Evolutionary conservation across 2,329 filamentous ascomycete genomes (phyloP), one percentile per base, ranked within the genome.

Genomic region (Thelonectria olida): DNA sequence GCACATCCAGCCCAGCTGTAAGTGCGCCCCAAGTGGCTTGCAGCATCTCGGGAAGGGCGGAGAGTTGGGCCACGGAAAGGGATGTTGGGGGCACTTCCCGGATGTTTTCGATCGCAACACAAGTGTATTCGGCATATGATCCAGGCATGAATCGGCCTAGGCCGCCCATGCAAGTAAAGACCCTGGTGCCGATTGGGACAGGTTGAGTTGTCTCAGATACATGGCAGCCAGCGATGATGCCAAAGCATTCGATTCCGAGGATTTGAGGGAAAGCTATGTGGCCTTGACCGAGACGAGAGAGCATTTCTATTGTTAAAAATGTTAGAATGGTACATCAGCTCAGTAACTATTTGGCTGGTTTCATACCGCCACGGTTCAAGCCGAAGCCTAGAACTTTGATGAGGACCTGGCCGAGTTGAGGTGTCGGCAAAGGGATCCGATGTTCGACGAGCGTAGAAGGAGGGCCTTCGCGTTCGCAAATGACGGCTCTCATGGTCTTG

Each of bases 161-260:
- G 4, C 54, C 54, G 7, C 54, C 54, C 54, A 57, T 57, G 36
- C 54, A 57, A 9, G 54, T 57, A 8, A 57, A 57, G 25, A 57
- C 25, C 3, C 20, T 34, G 4, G 54, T 44, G 7, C 45, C 54
- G 8, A 57, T 36, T 15, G 36, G 45, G 19, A 51, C 7, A 7
- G 54, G n/a, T 4, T 36, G 9, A 9, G 28, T 8, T 1, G 19
- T 19, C 19, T 54, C 51, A 13, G 38, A 31, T 25, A 34, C 39
- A 12, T 54, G 51, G 5, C 36, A 54, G 10, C 19, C 25, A 3
- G 13, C 39, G 13, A 45, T 20, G 2, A 34, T 17, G 15, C 51
- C 51, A 7, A 45, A 54, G 27, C 51, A 54, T 13, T 54, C 51
- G 9, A 54, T 44, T n/a, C 51, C 39, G 22, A 54, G 39, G 5